A percentile compares a stretch with the other conserved stretches of the same genome.
Conservation (phyloP, 2,329 filamentous ascomycete species). For the Ramularia collo-cygni region DNA sequence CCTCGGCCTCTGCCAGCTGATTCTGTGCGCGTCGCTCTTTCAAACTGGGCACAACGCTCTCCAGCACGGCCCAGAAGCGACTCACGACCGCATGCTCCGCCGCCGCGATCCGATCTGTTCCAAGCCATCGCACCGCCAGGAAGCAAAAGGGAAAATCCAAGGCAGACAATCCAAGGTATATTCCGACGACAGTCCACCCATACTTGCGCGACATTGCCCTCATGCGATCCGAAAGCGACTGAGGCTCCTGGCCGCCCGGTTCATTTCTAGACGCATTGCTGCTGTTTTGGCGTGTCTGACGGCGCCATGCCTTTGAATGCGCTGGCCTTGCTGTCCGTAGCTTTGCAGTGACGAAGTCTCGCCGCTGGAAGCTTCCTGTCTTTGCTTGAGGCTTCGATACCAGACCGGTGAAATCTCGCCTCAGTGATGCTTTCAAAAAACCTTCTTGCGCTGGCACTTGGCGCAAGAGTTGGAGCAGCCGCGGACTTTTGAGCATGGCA, state of each 20-base stretch:
- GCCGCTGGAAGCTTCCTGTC: constrained; percentile 3
- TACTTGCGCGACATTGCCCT: constrained; percentile 86
- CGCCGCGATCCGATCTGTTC: constrained; percentile 77
- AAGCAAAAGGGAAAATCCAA: constrained; percentile 96
- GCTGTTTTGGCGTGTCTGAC: constrained; percentile 32
- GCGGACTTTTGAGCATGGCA: constrained; percentile 15
- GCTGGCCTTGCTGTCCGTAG: constrained; percentile 2
- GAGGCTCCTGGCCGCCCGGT: constrained; percentile 13
- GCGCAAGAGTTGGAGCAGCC: constrained; percentile 10
- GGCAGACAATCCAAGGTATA: constrained; percentile 76
- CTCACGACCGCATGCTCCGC: constrained; percentile 63
- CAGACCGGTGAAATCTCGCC: constrained; percentile 8
- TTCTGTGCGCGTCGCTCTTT: constrained; percentile 17
- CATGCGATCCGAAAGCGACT: constrained; percentile 55
- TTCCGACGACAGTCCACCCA: constrained; percentile 86
- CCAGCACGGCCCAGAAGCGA: constrained; percentile 52
- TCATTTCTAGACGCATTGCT: constrained; percentile 17
- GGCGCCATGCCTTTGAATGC: constrained; percentile 15
- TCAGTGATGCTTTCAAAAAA: constrained; percentile 3
- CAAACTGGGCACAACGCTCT: constrained; percentile 50
- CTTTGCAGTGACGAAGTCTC: constrained; percentile 8
- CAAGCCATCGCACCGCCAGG: constrained; percentile 72
- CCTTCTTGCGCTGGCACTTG: constrained; percentile 11
- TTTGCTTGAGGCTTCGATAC: constrained; percentile 1
- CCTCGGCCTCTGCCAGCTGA: constrained; percentile 13